Base-by-base conservation (phyloP, 2,329 filamentous ascomycete genomes). In the Scedosporium boydii region DNA sequence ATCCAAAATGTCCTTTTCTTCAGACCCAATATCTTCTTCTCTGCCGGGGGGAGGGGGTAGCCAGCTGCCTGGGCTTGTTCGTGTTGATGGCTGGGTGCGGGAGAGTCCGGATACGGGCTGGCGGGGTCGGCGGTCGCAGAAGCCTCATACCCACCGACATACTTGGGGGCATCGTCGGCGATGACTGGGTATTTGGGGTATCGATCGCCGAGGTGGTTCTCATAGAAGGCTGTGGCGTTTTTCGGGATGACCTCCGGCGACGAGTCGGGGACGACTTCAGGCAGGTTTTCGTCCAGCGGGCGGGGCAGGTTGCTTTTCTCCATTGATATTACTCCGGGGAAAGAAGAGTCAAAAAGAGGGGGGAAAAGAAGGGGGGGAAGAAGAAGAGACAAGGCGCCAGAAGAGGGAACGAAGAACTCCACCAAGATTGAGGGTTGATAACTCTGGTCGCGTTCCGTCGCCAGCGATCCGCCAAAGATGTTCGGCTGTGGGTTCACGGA, bases 251-350 rank as follows among this genome's bases (percentile, higher is more conserved):
- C 60, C 34, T 64, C 55, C 6, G 63, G 63, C 7, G 60, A 60
- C 2, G 58, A 23, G 53, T 64, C 63, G 7, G 63, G 63, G 9
- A 62, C 63, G 2, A 64, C 63, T 42, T 64, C 63, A 6, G 63
- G 63, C 23, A 64, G 63, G 26, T 64, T 64, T 18, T 60, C 59
- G 63, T 65, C 59, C 16, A 27, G 21, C n/a, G 58, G 44, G 21
- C 18, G 18, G 16, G 14, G 6, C 42, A 29, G 23, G 26, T 4
- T 21, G 58, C 4, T 23, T 10, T 48, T 48, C 6, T 21, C 14
- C 18, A 18, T 4, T 6, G 44, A 48, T 18, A 48, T 21, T 48
- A n/a, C 14, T 21, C 44, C 9, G 44, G 14, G 44, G 3, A 48
- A 48, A 48, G 16, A 10, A 18, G 44, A 6, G 9, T 16, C 27